Evolutionary conservation across 192 early-diverging fungal genomes (phyloP).

Genomic region (Rhizophagus clarus): DNA sequence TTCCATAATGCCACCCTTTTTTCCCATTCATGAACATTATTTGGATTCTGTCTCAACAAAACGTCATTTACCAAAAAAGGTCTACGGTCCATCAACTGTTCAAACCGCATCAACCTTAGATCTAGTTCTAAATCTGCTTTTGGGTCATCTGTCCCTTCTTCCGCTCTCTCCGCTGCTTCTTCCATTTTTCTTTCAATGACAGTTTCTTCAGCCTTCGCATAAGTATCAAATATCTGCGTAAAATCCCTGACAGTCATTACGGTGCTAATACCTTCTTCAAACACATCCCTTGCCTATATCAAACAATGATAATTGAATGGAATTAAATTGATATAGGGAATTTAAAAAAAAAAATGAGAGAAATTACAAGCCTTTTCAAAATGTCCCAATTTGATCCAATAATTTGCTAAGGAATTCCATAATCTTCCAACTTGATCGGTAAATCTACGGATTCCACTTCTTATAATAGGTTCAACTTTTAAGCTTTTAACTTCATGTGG

Average conservation of each 20-base stretch:
- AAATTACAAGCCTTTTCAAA: slow-evolving; percentile 60
- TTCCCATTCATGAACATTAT: slow-evolving; percentile 92
- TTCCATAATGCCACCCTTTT: slow-evolving; percentile 76
- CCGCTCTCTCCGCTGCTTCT: slow-evolving; percentile 56
- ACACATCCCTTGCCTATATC: slow-evolving; percentile 83
- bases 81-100: slow-evolving; percentile 88
- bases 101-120: slow-evolving; percentile 82
- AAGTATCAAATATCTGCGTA: slow-evolving; percentile 94
- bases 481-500: slow-evolving; percentile 68
- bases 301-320: not conserved
- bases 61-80: slow-evolving; percentile 95
- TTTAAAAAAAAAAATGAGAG: slow-evolving; percentile 33
- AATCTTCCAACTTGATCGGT: slow-evolving; percentile 86
- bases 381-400: slow-evolving; percentile 73
- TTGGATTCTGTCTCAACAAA: slow-evolving; percentile 84
- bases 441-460: slow-evolving; percentile 81
- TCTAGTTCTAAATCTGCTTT: slow-evolving; percentile 73
- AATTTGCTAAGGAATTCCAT: slow-evolving; percentile 84
- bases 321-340: not conserved
- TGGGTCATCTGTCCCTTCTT: slow-evolving; percentile 44
- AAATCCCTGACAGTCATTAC: slow-evolving; percentile 92
- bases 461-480: slow-evolving; percentile 79
- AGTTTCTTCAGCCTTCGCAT: slow-evolving; percentile 88
- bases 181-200: slow-evolving; percentile 78
- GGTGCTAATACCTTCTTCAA: slow-evolving; percentile 82